Percentiles rank a stretch among this genome's conserved stretches.
These are phyloP conservation scores for Sambucus nigra DNA, from an alignment of 129 eudicot genomes.

Conservation along the genomic window DNA sequence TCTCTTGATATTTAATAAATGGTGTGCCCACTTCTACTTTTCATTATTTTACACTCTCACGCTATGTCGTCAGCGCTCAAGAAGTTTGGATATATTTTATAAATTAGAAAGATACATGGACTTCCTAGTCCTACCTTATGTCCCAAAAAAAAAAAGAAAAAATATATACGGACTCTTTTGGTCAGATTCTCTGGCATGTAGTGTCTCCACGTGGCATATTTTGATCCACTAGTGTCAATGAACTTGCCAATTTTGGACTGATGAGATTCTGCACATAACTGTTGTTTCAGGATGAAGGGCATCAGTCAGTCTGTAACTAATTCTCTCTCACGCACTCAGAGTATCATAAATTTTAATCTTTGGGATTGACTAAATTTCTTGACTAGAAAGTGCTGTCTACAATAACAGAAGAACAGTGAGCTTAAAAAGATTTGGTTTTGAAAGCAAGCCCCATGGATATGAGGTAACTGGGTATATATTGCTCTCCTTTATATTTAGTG, in stretches of 20 bases:
- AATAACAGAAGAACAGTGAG: neutral
- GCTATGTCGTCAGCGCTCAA: too few relatives aligned
- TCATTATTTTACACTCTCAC: too few relatives aligned
- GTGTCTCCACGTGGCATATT: slow-evolving; percentile 9
- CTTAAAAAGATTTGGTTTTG: slow-evolving; percentile 3
- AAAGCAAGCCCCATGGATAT: neutral
- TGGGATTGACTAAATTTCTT: slow-evolving; percentile 1
- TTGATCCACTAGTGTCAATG: slow-evolving; percentile 2
- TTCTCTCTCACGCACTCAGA: neutral
- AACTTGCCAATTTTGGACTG: slow-evolving; percentile 6
- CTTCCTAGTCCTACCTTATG: too few relatives aligned
- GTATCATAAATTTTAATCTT: neutral
- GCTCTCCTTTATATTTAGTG: neutral
- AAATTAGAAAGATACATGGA: too few relatives aligned
- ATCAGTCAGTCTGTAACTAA: neutral
- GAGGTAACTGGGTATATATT: slow-evolving; percentile 9
- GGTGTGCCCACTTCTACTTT: too few relatives aligned
- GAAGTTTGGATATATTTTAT: too few relatives aligned
- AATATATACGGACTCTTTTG: too few relatives aligned
- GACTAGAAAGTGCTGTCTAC: neutral
- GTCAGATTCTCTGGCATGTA: neutral
- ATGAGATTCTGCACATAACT: neutral
- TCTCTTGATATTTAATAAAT: too few relatives aligned
- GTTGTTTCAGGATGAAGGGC: neutral
- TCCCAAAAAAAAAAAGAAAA: too few relatives aligned